These are phyloP conservation scores for Aegilops sharonensis DNA, from an alignment of 176 grass and related monocot genomes.

Conservation along the genomic window DNA sequence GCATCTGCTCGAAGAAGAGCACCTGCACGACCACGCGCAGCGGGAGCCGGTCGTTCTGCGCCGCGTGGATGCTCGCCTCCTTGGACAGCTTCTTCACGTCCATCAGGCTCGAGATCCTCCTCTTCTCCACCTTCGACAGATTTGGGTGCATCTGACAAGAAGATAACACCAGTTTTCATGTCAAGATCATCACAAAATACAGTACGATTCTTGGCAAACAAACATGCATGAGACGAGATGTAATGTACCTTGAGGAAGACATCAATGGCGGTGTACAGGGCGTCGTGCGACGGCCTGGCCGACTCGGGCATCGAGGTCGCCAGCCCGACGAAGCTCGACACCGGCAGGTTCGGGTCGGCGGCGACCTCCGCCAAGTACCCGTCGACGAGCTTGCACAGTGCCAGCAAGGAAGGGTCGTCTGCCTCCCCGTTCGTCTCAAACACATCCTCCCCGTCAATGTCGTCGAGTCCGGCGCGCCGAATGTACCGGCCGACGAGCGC, in stretches of 20 bases:
- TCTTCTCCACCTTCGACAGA: constrained; percentile 59
- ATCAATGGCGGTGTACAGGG: constrained; percentile 61
- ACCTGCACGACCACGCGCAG: constrained; percentile 71
- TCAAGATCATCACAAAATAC: not conserved
- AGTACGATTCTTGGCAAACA: not conserved
- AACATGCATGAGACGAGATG: not conserved
- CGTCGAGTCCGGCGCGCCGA: constrained; percentile 26
- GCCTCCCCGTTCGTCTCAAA: constrained; percentile 33
- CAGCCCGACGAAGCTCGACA: constrained; percentile 55
- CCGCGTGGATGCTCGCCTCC: constrained; percentile 66
- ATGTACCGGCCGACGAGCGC: constrained; percentile 52
- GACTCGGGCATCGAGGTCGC: constrained; percentile 49
- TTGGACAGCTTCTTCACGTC: constrained; percentile 77
- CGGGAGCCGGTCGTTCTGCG: constrained; percentile 72
- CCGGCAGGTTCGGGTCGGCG: constrained; percentile 51
- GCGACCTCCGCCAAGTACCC: constrained; percentile 58
- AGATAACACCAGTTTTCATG: not conserved
- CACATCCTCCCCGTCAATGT: constrained; percentile 33
- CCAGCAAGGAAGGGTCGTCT: constrained; percentile 38
- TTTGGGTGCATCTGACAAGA: constrained; percentile 51
- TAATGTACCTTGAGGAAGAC: constrained; percentile 64
- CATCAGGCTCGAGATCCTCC: constrained; percentile 58
- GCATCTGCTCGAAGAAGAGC: constrained; percentile 77
- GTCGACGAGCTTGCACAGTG: constrained; percentile 56
- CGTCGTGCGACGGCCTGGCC: constrained; percentile 55